Conservation (phyloP, 345 rosid genomes). For the Citrus mangshanensis region DNA sequence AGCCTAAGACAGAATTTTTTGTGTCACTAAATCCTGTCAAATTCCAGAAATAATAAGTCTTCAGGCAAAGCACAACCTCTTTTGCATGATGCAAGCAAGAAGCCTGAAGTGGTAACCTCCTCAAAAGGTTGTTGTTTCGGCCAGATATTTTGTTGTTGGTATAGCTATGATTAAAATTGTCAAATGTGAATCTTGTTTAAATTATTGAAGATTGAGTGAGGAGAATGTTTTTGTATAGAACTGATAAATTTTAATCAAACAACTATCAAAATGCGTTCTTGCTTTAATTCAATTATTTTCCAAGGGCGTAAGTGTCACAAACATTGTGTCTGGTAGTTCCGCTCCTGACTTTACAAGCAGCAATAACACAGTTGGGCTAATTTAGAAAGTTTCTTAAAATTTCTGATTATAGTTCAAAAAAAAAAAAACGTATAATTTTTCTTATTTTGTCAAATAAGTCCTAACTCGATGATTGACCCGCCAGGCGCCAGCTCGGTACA, state of each 20-base stretch:
- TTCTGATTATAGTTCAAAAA: no score
- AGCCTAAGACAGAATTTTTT: not conserved
- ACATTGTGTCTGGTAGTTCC: not conserved
- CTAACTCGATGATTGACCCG: no score
- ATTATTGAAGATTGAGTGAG: not conserved
- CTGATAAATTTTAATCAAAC: not conserved
- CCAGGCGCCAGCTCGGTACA: no score
- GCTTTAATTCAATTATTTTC: not conserved
- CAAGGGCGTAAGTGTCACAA: not conserved
- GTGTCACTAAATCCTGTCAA: not conserved
- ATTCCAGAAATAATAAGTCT: not conserved
- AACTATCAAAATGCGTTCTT: not conserved
- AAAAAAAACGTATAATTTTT: no score
- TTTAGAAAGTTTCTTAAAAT: no score
- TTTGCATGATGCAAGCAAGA: not conserved
- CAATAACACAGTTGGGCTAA: no score
- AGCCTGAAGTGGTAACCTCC: not conserved
- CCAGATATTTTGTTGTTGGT: not conserved
- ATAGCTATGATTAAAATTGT: not conserved
- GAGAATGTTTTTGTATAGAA: not conserved
- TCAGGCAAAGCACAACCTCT: not conserved
- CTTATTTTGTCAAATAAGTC: no score
- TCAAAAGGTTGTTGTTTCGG: not conserved
- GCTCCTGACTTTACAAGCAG: not conserved
- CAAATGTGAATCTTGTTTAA: not conserved